These are phyloP conservation scores for Pseudopithomyces chartarum DNA, from an alignment of 2,329 filamentous ascomycete genomes.

Conservation along the genomic window DNA sequence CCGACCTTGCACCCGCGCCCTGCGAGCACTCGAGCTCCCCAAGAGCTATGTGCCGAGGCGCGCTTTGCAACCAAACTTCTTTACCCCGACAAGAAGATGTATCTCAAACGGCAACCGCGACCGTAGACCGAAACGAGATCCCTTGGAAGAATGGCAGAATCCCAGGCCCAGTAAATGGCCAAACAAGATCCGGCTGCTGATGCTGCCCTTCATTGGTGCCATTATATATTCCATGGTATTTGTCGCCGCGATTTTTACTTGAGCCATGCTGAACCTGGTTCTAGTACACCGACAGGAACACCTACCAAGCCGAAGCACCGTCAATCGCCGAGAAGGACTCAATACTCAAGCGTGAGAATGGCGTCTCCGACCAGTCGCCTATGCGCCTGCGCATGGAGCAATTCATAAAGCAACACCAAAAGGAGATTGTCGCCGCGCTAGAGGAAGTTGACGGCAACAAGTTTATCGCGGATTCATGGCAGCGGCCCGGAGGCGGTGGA, in stretches of 20 bases:
- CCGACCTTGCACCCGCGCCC: slow-evolving; percentile 29
- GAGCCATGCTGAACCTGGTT: background rate
- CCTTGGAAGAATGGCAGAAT: slow-evolving; percentile 41
- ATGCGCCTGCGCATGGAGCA: slow-evolving; percentile 99
- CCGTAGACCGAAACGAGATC: slow-evolving; percentile 30
- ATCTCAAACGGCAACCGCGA: slow-evolving; percentile 26
- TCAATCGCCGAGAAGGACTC: slow-evolving; percentile 85
- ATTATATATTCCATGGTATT: slow-evolving; percentile 65
- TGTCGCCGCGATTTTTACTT: background rate
- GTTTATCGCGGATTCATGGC: slow-evolving; percentile 87
- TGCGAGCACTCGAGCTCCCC: slow-evolving; percentile 34
- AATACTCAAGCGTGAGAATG: slow-evolving; percentile 76
- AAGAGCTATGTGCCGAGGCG: slow-evolving; percentile 29
- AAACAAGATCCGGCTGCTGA: slow-evolving; percentile 50
- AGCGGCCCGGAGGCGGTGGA: slow-evolving; percentile 84
- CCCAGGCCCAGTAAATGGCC: slow-evolving; percentile 42
- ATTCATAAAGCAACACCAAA: slow-evolving; percentile 91
- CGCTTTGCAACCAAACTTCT: slow-evolving; percentile 22
- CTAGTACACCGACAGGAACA: slow-evolving; percentile 44
- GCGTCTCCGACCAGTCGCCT: slow-evolving; percentile 77
- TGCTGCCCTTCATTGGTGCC: slow-evolving; percentile 58
- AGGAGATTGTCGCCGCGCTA: slow-evolving; percentile 81
- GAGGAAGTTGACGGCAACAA: slow-evolving; percentile 81
- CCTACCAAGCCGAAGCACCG: slow-evolving; percentile 59
- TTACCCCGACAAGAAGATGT: slow-evolving; percentile 22